Conservation (phyloP, 2,329 filamentous ascomycete species). For the Chaetomium sp. region DNA sequence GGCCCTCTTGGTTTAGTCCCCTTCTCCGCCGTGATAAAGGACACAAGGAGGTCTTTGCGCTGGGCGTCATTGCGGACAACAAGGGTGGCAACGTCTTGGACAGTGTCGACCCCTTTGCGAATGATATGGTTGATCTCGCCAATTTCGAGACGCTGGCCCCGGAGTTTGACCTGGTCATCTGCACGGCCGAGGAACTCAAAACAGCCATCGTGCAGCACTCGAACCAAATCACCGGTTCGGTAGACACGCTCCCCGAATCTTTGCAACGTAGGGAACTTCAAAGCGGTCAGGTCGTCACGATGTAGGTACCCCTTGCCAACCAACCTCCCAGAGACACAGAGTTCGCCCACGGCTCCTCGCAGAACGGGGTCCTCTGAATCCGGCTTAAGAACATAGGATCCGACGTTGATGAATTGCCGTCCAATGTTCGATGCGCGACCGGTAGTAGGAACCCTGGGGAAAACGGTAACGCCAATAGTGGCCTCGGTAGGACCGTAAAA, state of each 20-base stretch:
- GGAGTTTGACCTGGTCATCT: conserved; percentile 87
- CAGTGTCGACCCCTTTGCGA: conserved; percentile 46
- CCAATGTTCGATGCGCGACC: conserved; percentile 87
- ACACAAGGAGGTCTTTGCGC: conserved; percentile 75
- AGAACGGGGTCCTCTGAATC: conserved; percentile 65
- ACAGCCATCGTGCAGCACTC: conserved; percentile 70
- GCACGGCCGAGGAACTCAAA: conserved; percentile 84
- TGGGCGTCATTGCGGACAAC: conserved; percentile 65
- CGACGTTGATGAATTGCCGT: conserved; percentile 78
- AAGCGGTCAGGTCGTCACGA: conserved; percentile 65
- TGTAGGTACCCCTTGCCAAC: conserved; percentile 89
- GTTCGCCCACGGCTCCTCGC: conserved; percentile 73
- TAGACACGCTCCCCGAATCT: conserved; percentile 61
- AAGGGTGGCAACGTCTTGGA: conserved; percentile 69
- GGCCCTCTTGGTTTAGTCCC: background rate
- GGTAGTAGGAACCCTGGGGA: conserved; percentile 67
- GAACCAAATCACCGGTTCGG: conserved; percentile 81
- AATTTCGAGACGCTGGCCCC: conserved; percentile 82
- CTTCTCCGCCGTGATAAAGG: conserved; percentile 53
- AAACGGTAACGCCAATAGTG: conserved; percentile 89
- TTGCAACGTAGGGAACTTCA: conserved; percentile 64
- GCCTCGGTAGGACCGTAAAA: conserved; percentile 89
- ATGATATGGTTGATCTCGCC: conserved; percentile 87
- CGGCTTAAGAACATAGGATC: conserved; percentile 68
- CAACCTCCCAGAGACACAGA: conserved; percentile 79